phyloP scores from a whole-genome alignment of 306 rosid species.

The Cucurbita moschata region DNA sequence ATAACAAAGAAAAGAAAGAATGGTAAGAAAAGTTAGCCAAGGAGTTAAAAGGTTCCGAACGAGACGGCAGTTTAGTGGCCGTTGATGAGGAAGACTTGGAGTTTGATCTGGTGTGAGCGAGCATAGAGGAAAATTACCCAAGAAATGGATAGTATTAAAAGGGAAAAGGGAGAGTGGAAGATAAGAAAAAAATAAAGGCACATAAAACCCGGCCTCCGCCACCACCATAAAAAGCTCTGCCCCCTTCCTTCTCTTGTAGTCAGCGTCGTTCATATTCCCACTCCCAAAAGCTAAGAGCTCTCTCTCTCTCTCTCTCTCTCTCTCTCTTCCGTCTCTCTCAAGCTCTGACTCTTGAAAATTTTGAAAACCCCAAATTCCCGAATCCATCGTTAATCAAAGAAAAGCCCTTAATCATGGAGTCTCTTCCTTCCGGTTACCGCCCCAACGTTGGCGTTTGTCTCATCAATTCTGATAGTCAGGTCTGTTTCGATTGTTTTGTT shows the following conservation, averaged over 20 bases:
- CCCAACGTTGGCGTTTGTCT: conserved; percentile 99
- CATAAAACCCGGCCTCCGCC: conserved; percentile 18
- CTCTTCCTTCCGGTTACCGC: conserved; percentile 84
- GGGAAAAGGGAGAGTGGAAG: conserved; percentile 15
- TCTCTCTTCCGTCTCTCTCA: conserved; percentile 8
- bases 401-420: conserved; percentile 35
- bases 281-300: not conserved
- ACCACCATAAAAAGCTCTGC: conserved; percentile 7
- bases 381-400: not conserved
- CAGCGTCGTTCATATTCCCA: conserved; percentile 43
- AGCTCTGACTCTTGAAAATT: not conserved
- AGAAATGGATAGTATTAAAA: not conserved
- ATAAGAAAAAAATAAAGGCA: conserved; percentile 7
- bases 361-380: not conserved
- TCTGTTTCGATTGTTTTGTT: not conserved
- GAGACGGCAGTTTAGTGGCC: too few relatives aligned
- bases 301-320: not conserved
- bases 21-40: too few relatives aligned
- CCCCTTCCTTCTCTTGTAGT: conserved; percentile 12
- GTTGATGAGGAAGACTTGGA: too few relatives aligned
- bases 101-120: not conserved
- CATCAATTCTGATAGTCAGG: conserved; percentile 69
- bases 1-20: too few relatives aligned
- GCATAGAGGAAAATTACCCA: not conserved
- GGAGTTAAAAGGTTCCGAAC: too few relatives aligned